phyloP scores from a whole-genome alignment of 108 stramenopile genomes.

The Nitzschia sp. region DNA sequence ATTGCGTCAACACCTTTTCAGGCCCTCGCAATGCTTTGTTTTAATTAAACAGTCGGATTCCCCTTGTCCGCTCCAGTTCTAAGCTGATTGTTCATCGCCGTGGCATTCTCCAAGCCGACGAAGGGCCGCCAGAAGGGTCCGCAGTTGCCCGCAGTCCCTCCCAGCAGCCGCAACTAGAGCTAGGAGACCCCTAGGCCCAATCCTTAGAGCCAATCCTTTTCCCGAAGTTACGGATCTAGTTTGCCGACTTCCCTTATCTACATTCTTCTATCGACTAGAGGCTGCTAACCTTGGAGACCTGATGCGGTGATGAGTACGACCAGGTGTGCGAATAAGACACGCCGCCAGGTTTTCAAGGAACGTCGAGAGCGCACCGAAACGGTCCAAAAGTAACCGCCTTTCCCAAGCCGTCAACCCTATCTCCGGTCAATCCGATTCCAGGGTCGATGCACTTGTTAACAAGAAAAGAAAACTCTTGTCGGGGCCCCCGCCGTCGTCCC shows the following conservation, averaged over 20 bases:
- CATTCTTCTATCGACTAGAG: slow-evolving; percentile 97
- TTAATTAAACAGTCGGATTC: slow-evolving; percentile 91
- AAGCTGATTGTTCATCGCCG: slow-evolving; percentile 81
- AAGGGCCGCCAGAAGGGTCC: slow-evolving; percentile 61
- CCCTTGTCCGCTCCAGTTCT: slow-evolving; percentile 89
- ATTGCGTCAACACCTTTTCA: slow-evolving; percentile 87
- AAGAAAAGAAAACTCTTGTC: slow-evolving; percentile 95
- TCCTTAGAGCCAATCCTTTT: slow-evolving; percentile 89
- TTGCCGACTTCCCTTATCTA: slow-evolving; percentile 91
- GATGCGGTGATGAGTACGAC: slow-evolving; percentile 96
- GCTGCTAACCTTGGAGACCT: slow-evolving; percentile 96
- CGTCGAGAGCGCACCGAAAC: slow-evolving; percentile 88
- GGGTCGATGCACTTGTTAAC: slow-evolving; percentile 84
- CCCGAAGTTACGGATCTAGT: slow-evolving; percentile 90
- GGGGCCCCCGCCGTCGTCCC: slow-evolving; percentile 87
- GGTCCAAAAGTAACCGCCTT: slow-evolving; percentile 82
- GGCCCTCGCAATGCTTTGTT: slow-evolving; percentile 89
- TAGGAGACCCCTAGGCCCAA: slow-evolving; percentile 76
- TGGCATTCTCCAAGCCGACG: slow-evolving; percentile 51
- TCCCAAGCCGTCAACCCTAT: slow-evolving; percentile 85
- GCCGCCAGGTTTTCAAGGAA: slow-evolving; percentile 89
- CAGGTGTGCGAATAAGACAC: slow-evolving; percentile 86
- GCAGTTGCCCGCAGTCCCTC: slow-evolving; percentile 70
- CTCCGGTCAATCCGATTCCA: slow-evolving; percentile 91
- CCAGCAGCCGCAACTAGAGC: slow-evolving; percentile 60